phyloP scores from a whole-genome alignment of 805 yeast species.

The Alloascoidea africana region DNA sequence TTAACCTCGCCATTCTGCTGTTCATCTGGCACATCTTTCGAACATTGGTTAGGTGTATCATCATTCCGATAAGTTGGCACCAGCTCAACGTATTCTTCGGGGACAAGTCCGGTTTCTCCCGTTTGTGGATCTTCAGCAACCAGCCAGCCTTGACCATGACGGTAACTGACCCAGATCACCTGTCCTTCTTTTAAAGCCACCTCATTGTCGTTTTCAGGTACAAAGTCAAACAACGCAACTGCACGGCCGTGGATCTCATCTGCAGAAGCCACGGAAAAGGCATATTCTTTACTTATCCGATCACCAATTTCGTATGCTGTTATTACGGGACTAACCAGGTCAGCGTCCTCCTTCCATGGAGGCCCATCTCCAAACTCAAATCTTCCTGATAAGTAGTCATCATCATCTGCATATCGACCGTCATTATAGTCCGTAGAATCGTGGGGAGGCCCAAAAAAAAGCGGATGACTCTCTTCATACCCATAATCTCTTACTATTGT shows the following conservation, averaged over 20 bases:
- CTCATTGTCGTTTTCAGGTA: conserved; percentile 91
- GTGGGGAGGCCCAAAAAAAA: conserved; percentile 43
- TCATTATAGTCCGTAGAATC: conserved; percentile 7
- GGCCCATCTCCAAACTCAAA: conserved; percentile 15
- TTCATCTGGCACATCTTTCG: too few relatives aligned
- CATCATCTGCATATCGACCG: conserved; percentile 16
- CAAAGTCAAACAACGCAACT: conserved; percentile 76
- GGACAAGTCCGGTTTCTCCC: conserved; percentile 83
- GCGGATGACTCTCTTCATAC: conserved; percentile 51
- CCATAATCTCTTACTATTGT: conserved; percentile 71
- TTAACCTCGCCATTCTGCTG: too few relatives aligned
- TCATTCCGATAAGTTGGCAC: conserved; percentile 5
- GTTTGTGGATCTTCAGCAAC: conserved; percentile 70
- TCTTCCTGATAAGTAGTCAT: conserved; percentile 15
- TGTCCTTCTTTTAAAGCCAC: conserved; percentile 69
- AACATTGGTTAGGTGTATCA: too few relatives aligned
- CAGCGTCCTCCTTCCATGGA: conserved; percentile 21
- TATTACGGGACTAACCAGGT: conserved; percentile 14
- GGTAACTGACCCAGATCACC: conserved; percentile 66
- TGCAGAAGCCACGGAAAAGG: conserved; percentile 13
- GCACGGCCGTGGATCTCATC: conserved; percentile 46
- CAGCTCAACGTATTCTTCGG: conserved; percentile 79
- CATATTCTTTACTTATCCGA: conserved; percentile 10
- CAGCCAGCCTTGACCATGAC: conserved; percentile 98
- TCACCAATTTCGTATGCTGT: conserved; percentile 10